A percentile compares a stretch with the other conserved stretches of the same genome.
These are phyloP conservation scores for Megacollybia marginata DNA, from an alignment of 768 basidiomycete species.

Conservation along the genomic window DNA sequence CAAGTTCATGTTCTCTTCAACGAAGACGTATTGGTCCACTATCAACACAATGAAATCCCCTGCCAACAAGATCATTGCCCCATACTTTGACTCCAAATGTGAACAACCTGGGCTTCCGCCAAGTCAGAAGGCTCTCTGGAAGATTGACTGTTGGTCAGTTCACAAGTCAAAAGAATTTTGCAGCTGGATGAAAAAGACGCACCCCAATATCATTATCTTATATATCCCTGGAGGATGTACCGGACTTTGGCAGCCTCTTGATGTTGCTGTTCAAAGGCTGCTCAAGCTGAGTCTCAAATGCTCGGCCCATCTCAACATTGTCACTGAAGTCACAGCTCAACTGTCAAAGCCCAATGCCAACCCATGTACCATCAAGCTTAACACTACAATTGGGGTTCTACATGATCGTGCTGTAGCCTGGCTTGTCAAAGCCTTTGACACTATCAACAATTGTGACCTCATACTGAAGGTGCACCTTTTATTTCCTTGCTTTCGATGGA, in stretches of 20 bases:
- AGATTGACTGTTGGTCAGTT: slow-evolving; percentile 29
- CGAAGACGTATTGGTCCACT: slow-evolving; percentile 2
- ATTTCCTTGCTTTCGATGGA: too few species aligned
- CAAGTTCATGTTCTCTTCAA: slow-evolving; percentile 9
- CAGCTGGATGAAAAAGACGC: slow-evolving; percentile 21
- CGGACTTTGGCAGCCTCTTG: slow-evolving; percentile 19
- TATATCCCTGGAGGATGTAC: slow-evolving; percentile 27
- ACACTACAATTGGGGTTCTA: slow-evolving; percentile 14
- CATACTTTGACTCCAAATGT: slow-evolving; percentile 9
- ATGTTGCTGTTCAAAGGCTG: slow-evolving; percentile 25
- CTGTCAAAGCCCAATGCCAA: slow-evolving; percentile 6
- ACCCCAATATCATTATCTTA: slow-evolving; percentile 21
- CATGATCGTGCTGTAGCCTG: slow-evolving; percentile 18
- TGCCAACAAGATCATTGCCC: slow-evolving; percentile 12
- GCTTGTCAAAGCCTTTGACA: slow-evolving; percentile 19
- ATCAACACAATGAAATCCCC: slow-evolving; percentile 7
- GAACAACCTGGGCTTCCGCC: not conserved
- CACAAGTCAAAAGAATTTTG: slow-evolving; percentile 27
- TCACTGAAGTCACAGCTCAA: slow-evolving; percentile 15
- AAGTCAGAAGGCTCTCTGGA: slow-evolving; percentile 20
- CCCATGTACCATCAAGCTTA: slow-evolving; percentile 8
- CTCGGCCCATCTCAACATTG: slow-evolving; percentile 16
- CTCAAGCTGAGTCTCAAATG: slow-evolving; percentile 15
- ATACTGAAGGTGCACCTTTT: slow-evolving; percentile 18
- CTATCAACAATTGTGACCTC: slow-evolving; percentile 17